Conservation (phyloP, 176 grass and related monocot genomes). For the Bolboschoenus planiculmis region DNA sequence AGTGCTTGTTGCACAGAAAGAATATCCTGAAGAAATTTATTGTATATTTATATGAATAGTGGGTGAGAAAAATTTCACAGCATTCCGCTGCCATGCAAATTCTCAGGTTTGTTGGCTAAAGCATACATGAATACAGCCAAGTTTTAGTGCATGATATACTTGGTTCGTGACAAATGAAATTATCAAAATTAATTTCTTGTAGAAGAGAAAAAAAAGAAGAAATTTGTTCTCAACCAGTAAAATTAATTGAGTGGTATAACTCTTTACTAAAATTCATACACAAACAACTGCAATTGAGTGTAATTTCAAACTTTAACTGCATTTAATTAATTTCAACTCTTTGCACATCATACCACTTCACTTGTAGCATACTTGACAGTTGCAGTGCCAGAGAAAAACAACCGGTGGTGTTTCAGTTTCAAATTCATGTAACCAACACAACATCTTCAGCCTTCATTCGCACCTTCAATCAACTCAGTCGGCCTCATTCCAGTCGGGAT, state of each 20-base stretch:
- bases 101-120: not conserved
- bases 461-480: not conserved
- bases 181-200: too few species aligned
- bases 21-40: too few species aligned
- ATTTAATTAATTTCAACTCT: not conserved
- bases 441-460: not conserved
- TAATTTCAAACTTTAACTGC: not conserved
- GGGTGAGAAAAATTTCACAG: not conserved
- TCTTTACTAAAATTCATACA: not conserved
- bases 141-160: too few species aligned
- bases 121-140: not conserved
- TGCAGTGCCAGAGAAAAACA: slow-evolving; percentile 52
- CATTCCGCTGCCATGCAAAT: not conserved
- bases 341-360: slow-evolving; percentile 36
- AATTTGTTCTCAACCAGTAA: not conserved
- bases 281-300: not conserved
- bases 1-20: too few species aligned
- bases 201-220: too few species aligned
- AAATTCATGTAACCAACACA: not conserved
- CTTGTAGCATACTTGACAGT: slow-evolving; percentile 33
- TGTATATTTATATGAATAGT: not conserved
- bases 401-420: slow-evolving; percentile 17
- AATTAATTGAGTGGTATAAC: not conserved
- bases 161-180: too few species aligned
- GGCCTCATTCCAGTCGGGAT: not conserved